These are phyloP conservation scores for Apiospora phragmitis DNA, from an alignment of 2,329 filamentous ascomycete genomes.

Conservation along the genomic window DNA sequence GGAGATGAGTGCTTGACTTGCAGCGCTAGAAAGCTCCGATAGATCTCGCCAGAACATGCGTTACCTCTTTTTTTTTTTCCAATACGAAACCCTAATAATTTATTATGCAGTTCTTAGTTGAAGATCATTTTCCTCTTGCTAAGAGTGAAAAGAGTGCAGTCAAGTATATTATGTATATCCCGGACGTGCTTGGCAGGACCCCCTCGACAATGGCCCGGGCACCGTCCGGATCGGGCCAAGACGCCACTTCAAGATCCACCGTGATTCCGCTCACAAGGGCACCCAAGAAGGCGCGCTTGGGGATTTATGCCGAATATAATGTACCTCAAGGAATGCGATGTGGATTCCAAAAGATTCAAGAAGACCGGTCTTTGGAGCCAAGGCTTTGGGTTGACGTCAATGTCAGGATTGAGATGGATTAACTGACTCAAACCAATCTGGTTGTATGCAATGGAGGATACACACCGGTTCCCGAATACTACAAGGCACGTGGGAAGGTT, in stretches of 20 bases:
- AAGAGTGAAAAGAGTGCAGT: background rate
- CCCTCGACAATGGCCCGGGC: background rate
- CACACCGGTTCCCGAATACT: background rate
- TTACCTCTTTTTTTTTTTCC: too few relatives aligned
- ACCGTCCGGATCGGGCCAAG: background rate
- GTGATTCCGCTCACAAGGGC: too few relatives aligned
- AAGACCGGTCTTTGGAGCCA: background rate
- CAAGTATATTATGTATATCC: too few relatives aligned
- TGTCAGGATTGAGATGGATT: background rate
- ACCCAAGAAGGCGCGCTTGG: background rate
- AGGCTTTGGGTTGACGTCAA: background rate
- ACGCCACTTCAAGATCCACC: background rate
- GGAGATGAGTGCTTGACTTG: too few relatives aligned
- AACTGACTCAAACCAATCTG: background rate
- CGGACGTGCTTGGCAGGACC: background rate
- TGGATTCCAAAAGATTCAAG: too few relatives aligned
- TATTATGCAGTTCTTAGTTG: too few relatives aligned
- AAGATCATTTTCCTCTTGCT: too few relatives aligned
- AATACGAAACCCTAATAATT: too few relatives aligned
- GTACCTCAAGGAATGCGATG: too few relatives aligned
- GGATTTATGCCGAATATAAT: background rate
- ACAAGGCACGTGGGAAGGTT: background rate
- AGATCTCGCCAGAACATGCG: too few relatives aligned
- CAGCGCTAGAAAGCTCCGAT: too few relatives aligned
- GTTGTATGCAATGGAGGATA: background rate